Percentiles rank a stretch among this genome's conserved stretches.
Conservation (phyloP, 2,329 filamentous ascomycete species). For the Sclerotinia nivalis region DNA sequence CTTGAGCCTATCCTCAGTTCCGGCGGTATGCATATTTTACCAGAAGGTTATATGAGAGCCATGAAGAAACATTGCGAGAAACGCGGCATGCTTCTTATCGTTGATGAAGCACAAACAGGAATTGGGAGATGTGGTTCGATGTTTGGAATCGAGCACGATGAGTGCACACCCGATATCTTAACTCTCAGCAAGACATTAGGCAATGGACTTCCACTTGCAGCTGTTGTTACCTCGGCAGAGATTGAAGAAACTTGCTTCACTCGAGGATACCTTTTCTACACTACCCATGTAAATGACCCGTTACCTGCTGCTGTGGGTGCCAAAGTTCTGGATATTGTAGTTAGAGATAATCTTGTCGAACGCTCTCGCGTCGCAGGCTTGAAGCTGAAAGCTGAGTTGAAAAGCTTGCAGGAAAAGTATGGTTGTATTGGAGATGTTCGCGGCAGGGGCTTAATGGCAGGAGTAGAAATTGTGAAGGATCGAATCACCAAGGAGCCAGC, state of each 20-base stretch:
- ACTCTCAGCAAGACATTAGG: slow-evolving; percentile 62
- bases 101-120: slow-evolving; percentile 62
- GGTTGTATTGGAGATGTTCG: slow-evolving; percentile 63
- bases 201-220: slow-evolving; percentile 58
- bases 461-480: slow-evolving; percentile 58
- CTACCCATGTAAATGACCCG: slow-evolving; percentile 64
- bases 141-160: slow-evolving; percentile 59
- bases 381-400: slow-evolving; percentile 52
- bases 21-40: slow-evolving; percentile 61
- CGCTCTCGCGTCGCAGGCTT: slow-evolving; percentile 49
- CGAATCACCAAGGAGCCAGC: slow-evolving; percentile 49
- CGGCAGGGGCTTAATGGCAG: slow-evolving; percentile 58
- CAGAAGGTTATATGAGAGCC: slow-evolving; percentile 57
- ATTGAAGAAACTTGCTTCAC: slow-evolving; percentile 53
- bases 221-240: slow-evolving; percentile 56
- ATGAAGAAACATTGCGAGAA: slow-evolving; percentile 56
- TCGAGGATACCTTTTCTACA: slow-evolving; percentile 57
- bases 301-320: slow-evolving; percentile 59
- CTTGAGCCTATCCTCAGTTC: slow-evolving; percentile 50
- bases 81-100: slow-evolving; percentile 57
- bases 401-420: slow-evolving; percentile 52
- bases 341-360: slow-evolving; percentile 53
- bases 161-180: slow-evolving; percentile 58
- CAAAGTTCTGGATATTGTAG: slow-evolving; percentile 62
- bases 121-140: slow-evolving; percentile 57